A percentile compares a stretch with the other conserved stretches of the same genome.
Conservation (phyloP, 305 asterid genomes). For the Fraxinus floribunda region DNA sequence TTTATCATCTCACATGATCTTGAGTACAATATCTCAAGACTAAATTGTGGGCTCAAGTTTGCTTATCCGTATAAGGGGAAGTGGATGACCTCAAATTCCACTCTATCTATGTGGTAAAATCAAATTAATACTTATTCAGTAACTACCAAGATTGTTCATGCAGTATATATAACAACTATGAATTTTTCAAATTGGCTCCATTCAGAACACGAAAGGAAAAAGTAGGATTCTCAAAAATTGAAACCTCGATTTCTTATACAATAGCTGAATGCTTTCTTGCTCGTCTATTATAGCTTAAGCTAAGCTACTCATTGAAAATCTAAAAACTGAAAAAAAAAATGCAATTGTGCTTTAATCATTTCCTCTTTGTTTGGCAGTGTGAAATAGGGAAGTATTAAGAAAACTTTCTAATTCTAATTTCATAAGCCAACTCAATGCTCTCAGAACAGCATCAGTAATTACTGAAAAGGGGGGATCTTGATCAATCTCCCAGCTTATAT, state of each 20-base stretch:
- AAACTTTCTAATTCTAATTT: not conserved
- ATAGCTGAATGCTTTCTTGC: not conserved
- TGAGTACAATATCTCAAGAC: not conserved
- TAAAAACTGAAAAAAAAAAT: not conserved
- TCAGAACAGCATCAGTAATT: not conserved
- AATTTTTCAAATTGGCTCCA: not conserved
- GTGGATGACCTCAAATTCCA: conserved; percentile 17
- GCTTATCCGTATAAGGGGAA: not conserved
- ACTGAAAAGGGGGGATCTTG: not conserved
- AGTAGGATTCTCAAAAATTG: conserved; percentile 7
- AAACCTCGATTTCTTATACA: not conserved
- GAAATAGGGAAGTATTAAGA: not conserved
- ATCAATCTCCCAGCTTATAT: not conserved
- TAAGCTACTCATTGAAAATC: not conserved
- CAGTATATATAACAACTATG: not conserved
- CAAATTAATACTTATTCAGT: conserved; percentile 7
- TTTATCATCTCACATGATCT: conserved; percentile 2
- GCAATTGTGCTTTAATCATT: conserved; percentile 12
- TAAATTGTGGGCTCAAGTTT: conserved; percentile 13
- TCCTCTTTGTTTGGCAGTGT: not conserved
- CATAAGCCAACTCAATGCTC: not conserved
- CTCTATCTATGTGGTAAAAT: not conserved
- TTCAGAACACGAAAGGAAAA: conserved; percentile 2
- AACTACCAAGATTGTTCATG: not conserved
- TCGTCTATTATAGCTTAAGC: not conserved